Conservation (phyloP, 192 early-diverging fungal species). For the Coemansia aciculifera region DNA sequence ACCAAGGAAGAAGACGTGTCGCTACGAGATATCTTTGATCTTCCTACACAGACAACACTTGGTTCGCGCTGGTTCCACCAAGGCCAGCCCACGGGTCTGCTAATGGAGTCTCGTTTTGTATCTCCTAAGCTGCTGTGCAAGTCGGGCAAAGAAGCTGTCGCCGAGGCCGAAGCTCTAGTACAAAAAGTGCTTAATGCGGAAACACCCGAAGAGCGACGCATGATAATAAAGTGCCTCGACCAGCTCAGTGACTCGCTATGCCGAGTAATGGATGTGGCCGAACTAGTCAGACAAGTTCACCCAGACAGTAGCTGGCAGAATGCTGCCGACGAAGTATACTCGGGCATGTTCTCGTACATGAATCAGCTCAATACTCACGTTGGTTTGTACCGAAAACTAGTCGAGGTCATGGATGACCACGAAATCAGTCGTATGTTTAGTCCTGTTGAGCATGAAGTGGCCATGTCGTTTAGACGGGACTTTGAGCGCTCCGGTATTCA, state of each 20-base stretch:
- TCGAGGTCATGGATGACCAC: constrained; percentile 62
- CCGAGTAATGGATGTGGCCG: constrained; percentile 86
- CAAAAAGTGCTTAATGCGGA: constrained; percentile 27
- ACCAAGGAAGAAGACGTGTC: constrained; percentile 30
- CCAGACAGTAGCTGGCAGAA: constrained; percentile 69
- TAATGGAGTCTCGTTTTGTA: constrained; percentile 53
- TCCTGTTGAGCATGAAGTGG: constrained; percentile 72
- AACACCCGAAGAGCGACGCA: constrained; percentile 58
- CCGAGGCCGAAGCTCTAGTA: constrained; percentile 40
- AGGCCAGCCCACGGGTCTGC: constrained; percentile 47
- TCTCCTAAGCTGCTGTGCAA: constrained; percentile 45
- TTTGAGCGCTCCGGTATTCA: constrained; percentile 97
- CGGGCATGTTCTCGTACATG: constrained; percentile 77
- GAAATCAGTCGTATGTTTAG: constrained; percentile 59
- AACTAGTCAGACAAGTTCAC: constrained; percentile 91
- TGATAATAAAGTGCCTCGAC: constrained; percentile 86
- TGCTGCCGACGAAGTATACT: constrained; percentile 78
- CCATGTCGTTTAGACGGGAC: constrained; percentile 79
- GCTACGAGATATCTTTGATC: constrained; percentile 50
- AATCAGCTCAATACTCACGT: constrained; percentile 92
- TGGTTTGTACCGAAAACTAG: constrained; percentile 76
- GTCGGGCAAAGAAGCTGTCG: constrained; percentile 39
- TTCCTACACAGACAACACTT: constrained; percentile 40
- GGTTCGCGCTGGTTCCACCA: constrained; percentile 51
- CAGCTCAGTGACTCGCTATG: constrained; percentile 86